Conservation (phyloP, 2,329 filamentous ascomycete species). For the Alternaria consortialis region DNA sequence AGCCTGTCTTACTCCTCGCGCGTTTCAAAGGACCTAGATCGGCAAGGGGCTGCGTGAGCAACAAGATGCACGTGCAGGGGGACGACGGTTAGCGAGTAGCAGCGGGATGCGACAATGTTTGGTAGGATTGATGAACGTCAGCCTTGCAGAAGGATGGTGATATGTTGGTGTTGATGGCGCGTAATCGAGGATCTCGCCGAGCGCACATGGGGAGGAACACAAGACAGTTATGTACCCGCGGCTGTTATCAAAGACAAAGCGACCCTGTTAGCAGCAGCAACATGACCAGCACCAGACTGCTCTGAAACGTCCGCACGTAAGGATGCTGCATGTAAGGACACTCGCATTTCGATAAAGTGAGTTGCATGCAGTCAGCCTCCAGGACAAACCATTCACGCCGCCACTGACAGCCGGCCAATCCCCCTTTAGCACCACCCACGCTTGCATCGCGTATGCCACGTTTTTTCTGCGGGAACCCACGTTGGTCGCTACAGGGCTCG, state of each 20-base stretch:
- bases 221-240: not conserved
- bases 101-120: constrained; percentile 9
- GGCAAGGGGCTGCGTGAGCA: constrained; percentile 34
- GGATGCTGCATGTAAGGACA: constrained; percentile 25
- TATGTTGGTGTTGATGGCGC: not conserved
- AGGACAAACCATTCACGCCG: constrained; percentile 5
- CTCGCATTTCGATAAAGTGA: constrained; percentile 22
- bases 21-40: constrained; percentile 38
- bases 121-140: constrained; percentile 4
- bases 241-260: not conserved
- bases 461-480: constrained; percentile 19
- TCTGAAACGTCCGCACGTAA: constrained; percentile 27
- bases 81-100: not conserved
- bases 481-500: constrained; percentile 12
- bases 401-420: not conserved
- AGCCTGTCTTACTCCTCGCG: constrained; percentile 21
- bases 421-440: constrained; percentile 9
- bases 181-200: not conserved
- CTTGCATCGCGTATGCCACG: constrained; percentile 16
- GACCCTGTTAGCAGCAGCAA: constrained; percentile 19
- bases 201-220: not conserved
- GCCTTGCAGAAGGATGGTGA: constrained; percentile 7
- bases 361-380: constrained; percentile 24
- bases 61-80: constrained; percentile 29
- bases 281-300: constrained; percentile 6